A percentile compares a stretch with the other conserved stretches of the same genome.
Conservation (phyloP, 768 basidiomycete genomes). For the Kwoniella dejecticola region DNA sequence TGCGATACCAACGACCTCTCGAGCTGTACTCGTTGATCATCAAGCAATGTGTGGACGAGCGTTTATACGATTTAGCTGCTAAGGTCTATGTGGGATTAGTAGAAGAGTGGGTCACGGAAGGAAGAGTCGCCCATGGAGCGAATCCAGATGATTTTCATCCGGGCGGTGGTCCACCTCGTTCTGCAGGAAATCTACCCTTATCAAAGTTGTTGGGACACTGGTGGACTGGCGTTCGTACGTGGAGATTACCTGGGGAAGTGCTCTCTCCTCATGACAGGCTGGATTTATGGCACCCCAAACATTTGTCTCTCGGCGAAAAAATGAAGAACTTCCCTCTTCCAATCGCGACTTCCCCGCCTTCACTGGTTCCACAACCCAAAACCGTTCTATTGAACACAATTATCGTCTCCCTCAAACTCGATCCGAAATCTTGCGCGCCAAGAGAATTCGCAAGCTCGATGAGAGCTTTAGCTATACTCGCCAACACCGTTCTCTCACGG, state of each 20-base stretch:
- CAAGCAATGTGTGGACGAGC: constrained; percentile 32
- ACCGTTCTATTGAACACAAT: constrained; percentile 34
- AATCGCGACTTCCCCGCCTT: constrained; percentile 47
- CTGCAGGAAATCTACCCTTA: constrained; percentile 9
- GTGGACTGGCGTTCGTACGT: constrained; percentile 50
- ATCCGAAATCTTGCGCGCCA: constrained; percentile 21
- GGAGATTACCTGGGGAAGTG: constrained; percentile 50
- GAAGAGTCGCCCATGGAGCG: constrained; percentile 50
- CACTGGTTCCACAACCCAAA: constrained; percentile 45
- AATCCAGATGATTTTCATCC: constrained; percentile 41
- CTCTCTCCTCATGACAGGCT: constrained; percentile 48
- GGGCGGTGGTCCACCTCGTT: constrained; percentile 42
- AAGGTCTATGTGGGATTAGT: constrained; percentile 54
- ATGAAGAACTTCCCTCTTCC: constrained; percentile 52
- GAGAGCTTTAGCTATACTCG: constrained; percentile 51
- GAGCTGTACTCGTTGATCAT: constrained; percentile 39
- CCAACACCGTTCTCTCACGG: constrained; percentile 50
- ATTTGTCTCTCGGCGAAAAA: constrained; percentile 45
- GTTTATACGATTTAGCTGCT: constrained; percentile 44
- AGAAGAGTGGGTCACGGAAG: constrained; percentile 56
- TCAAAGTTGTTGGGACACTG: constrained; percentile 34
- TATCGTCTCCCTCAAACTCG: constrained; percentile 29
- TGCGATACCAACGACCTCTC: constrained; percentile 33
- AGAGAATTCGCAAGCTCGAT: constrained; percentile 39
- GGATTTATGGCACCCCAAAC: constrained; percentile 52